These are phyloP conservation scores for Arctium minus DNA, from an alignment of 129 eudicot genomes.

Conservation along the genomic window DNA sequence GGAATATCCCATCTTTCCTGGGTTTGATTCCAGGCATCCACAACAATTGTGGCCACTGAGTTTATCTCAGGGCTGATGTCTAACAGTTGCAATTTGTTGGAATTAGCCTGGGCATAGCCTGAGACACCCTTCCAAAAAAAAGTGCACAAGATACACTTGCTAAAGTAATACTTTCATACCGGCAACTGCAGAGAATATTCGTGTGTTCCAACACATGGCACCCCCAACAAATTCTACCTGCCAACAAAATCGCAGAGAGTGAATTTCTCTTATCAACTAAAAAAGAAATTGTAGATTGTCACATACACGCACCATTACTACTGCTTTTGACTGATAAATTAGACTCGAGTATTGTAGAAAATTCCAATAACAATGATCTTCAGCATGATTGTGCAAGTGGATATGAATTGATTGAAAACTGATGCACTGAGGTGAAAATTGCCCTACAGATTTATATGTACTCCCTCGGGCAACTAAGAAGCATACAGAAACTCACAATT, in stretches of 20 bases:
- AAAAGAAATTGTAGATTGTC: not conserved
- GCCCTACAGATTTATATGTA: too few species aligned
- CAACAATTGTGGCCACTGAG: too few species aligned
- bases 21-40: too few species aligned
- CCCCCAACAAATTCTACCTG: slow-evolving; percentile 99
- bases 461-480: not conserved
- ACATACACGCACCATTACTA: not conserved
- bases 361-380: not conserved
- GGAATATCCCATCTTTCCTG: too few species aligned
- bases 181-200: slow-evolving; percentile 90
- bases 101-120: too few species aligned
- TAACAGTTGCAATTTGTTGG: too few species aligned
- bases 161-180: slow-evolving; percentile 46
- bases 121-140: too few species aligned
- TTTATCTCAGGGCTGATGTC: too few species aligned
- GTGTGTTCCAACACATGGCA: slow-evolving; percentile 92
- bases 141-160: not conserved
- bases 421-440: not conserved
- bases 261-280: not conserved
- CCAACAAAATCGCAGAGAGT: slow-evolving; percentile 7
- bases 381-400: not conserved
- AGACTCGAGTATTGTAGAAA: not conserved
- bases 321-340: not conserved
- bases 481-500: not conserved
- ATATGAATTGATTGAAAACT: not conserved